Conservation (phyloP, 1,139 yeast genomes). For the Torulaspora globosa region DNA sequence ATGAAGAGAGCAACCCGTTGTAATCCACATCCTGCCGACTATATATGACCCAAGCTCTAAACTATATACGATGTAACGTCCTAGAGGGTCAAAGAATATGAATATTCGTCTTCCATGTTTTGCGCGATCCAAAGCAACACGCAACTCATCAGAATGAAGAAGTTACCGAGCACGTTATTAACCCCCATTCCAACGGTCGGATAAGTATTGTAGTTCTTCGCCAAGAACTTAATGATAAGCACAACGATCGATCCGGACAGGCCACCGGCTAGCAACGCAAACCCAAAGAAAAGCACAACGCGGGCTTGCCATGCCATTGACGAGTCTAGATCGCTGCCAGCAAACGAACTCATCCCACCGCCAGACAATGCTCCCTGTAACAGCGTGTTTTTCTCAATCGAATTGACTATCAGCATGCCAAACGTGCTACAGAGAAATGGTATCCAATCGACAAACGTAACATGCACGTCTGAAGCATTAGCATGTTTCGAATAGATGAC, state of each 20-base stretch:
- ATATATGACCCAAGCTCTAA: neutral
- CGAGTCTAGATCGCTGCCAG: slow-evolving; percentile 35
- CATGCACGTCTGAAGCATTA: slow-evolving; percentile 82
- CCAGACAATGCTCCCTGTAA: slow-evolving; percentile 55
- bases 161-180: slow-evolving; percentile 77
- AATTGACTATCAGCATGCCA: slow-evolving; percentile 89
- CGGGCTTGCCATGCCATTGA: slow-evolving; percentile 91
- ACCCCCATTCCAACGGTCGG: slow-evolving; percentile 96
- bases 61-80: neutral
- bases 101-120: slow-evolving; percentile 91
- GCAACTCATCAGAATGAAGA: slow-evolving; percentile 80
- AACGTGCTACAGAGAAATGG: slow-evolving; percentile 84
- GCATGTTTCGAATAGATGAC: slow-evolving; percentile 79
- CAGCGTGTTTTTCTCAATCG: slow-evolving; percentile 81
- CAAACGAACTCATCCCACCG: slow-evolving; percentile 39
- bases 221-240: slow-evolving; percentile 73
- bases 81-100: slow-evolving; percentile 78
- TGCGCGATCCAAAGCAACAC: slow-evolving; percentile 88
- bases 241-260: slow-evolving; percentile 89
- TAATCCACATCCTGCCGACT: neutral
- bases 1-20: slow-evolving; percentile 6
- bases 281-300: slow-evolving; percentile 83
- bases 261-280: slow-evolving; percentile 90
- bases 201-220: slow-evolving; percentile 66
- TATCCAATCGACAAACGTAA: slow-evolving; percentile 90